Evolutionary conservation across 2,329 filamentous ascomycete species (phyloP).

Genomic region (Aureobasidium uvarum): DNA sequence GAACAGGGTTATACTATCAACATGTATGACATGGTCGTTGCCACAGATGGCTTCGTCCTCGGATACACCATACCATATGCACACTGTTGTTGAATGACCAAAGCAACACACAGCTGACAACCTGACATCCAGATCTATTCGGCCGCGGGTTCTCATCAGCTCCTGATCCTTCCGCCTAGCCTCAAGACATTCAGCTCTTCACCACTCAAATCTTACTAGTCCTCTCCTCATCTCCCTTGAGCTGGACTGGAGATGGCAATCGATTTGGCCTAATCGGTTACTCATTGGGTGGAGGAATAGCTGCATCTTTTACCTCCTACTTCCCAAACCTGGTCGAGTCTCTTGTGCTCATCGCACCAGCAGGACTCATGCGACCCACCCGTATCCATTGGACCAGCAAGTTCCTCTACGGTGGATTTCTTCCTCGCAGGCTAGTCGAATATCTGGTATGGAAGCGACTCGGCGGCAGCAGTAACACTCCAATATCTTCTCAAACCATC

Average conservation of each 20-base stretch:
- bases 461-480: slow-evolving; percentile 36
- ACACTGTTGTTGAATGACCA: neutral
- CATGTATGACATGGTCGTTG: neutral
- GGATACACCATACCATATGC: neutral
- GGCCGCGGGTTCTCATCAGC: slow-evolving; percentile 76
- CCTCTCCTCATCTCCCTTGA: slow-evolving; percentile 65
- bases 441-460: slow-evolving; percentile 54
- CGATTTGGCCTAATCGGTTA: slow-evolving; percentile 73
- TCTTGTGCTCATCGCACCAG: slow-evolving; percentile 74
- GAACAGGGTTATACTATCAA: neutral
- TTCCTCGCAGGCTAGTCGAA: slow-evolving; percentile 60
- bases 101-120: neutral
- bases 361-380: slow-evolving; percentile 67
- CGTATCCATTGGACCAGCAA: slow-evolving; percentile 62
- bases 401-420: slow-evolving; percentile 61
- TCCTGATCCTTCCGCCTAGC: slow-evolving; percentile 63
- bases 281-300: slow-evolving; percentile 74
- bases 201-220: slow-evolving; percentile 68
- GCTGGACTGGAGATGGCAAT: slow-evolving; percentile 58
- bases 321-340: slow-evolving; percentile 66
- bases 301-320: slow-evolving; percentile 65
- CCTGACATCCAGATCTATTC: slow-evolving; percentile 57
- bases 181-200: slow-evolving; percentile 73
- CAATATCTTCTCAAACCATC: slow-evolving; percentile 28
- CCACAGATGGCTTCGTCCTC: neutral